Base-by-base conservation (phyloP, 1,139 yeast species). In the Saccharomyces hybrid region DNA sequence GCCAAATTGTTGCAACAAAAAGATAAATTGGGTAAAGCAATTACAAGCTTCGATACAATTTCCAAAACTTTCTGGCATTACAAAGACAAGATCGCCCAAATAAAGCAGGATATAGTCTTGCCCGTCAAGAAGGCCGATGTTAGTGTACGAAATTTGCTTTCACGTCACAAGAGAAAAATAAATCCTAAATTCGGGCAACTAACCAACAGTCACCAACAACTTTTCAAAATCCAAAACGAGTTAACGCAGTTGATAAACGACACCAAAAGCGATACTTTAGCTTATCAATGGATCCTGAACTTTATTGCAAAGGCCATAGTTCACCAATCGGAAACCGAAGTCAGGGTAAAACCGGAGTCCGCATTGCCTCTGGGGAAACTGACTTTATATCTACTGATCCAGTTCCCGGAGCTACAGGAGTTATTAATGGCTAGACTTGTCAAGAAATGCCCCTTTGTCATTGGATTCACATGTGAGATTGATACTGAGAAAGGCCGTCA, bases 321-420 rank as follows among this genome's bases (percentile, higher is more conserved):
- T 1, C 83, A 87, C 46, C 99, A 95, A 71, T 95, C 97, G 1
- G 98, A 90, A 70, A 82, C 96, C 0, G 99, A 93, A 70, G 91
- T 89, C 11, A 79, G 87, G 5, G 96, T 88, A 0, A 81, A 86
- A 57, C 83, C 95, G 1, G 80, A 82, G 50, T 82, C 93, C 0
- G 89, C 97, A 0, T 66, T 86, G 14, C 96, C 99, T 0, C 73
- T 95, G 51, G 97, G 90, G 0, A 79, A 77, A 61, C 71, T 93
- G 47, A 75, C 95, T 0, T 68, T 80, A 29, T 75, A 77, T 47
- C 66, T 90, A 49, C 68, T 90, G 62, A 65, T 76, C 13, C 69
- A 74, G 31, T 84, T 80, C 62, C 86, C 89, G 0, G 90, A 85
- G 19, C 75, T 93, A 54, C 78, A 80, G 47, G 86, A 86, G 55